phyloP scores from a whole-genome alignment of 2,329 filamentous ascomycete genomes.

The Fusarium penzigii region DNA sequence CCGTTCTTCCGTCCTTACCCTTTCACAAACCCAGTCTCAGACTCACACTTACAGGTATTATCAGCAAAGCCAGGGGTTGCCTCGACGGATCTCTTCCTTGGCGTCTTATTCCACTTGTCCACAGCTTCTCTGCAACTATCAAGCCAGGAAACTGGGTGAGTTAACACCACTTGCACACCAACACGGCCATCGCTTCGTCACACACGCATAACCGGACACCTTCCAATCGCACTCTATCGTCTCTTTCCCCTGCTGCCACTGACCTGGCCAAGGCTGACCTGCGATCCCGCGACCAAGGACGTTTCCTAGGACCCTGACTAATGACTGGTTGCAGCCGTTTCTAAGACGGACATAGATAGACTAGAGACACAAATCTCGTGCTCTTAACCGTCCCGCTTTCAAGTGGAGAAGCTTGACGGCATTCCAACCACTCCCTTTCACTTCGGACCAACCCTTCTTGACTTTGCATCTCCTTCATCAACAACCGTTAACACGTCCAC shows the following conservation, averaged over 20 bases:
- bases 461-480: slow-evolving; percentile 9
- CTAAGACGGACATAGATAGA: slow-evolving; percentile 6
- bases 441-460: slow-evolving; percentile 12
- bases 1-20: background rate
- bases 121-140: background rate
- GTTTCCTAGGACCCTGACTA: background rate
- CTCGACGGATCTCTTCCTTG: background rate
- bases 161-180: background rate
- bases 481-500: background rate
- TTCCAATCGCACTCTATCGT: background rate
- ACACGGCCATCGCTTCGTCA: background rate
- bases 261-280: background rate
- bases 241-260: background rate
- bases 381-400: slow-evolving; percentile 18
- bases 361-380: slow-evolving; percentile 15
- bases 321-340: slow-evolving; percentile 13
- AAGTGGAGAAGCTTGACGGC: slow-evolving; percentile 29
- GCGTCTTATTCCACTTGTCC: background rate
- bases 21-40: background rate
- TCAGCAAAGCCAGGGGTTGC: background rate
- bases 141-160: background rate
- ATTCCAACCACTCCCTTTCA: slow-evolving; percentile 19
- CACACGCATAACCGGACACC: background rate
- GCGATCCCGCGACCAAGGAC: background rate
- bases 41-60: background rate